phyloP scores from a whole-genome alignment of 495 filamentous ascomycete genomes.

The Choiromyces venosus region DNA sequence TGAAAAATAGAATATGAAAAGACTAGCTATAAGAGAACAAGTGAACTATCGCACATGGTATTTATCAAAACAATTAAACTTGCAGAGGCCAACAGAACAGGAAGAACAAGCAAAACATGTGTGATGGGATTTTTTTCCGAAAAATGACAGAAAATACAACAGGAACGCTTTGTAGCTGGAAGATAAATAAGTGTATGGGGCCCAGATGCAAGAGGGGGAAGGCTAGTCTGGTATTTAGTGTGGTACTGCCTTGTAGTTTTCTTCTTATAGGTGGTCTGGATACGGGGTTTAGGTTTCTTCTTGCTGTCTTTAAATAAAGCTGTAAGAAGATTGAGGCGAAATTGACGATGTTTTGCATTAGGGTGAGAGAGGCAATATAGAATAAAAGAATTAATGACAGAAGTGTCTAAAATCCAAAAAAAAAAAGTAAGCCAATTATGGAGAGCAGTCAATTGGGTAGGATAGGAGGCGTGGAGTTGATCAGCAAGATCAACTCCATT shows the following conservation, averaged over 20 bases:
- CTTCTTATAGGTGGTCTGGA: neutral
- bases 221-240: neutral
- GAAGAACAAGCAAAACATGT: neutral
- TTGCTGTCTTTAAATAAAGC: neutral
- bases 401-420: constrained; percentile 38
- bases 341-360: neutral
- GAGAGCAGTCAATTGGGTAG: constrained; percentile 16
- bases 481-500: constrained; percentile 37
- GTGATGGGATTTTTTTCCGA: neutral
- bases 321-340: neutral
- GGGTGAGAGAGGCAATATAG: neutral
- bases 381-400: constrained; percentile 7
- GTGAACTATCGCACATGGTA: neutral
- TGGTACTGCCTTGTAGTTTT: neutral
- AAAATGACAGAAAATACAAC: neutral
- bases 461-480: constrained; percentile 29
- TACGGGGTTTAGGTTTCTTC: neutral
- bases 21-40: too few relatives aligned
- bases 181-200: neutral
- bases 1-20: too few relatives aligned
- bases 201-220: neutral
- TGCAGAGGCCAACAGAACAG: neutral
- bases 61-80: neutral
- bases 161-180: neutral
- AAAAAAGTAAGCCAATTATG: constrained; percentile 31